Base-by-base conservation (phyloP, 257 asterid species). In the Ajuga chamaepitys region DNA sequence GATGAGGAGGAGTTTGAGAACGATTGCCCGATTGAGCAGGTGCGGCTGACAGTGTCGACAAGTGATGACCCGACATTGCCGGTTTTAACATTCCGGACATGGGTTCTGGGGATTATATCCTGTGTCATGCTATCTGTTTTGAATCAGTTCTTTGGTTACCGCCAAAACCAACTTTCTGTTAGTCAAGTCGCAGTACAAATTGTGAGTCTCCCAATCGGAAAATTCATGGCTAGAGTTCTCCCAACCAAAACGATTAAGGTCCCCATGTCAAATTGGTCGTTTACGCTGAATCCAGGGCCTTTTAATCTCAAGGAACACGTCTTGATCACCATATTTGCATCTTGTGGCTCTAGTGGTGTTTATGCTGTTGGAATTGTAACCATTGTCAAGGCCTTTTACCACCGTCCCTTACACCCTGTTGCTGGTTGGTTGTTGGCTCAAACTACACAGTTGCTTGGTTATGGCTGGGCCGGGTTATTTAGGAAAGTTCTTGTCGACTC, bases 391-490 rank as follows among this genome's bases (percentile, higher is more conserved):
- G 91, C 85, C 5, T 76, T 82, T 22, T 88, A 88, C 71, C 81
- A 75, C 30, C 76, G 91, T 14, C 34, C 50, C 13, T 30, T 88
- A 4, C 63, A 84, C 28, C 75, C 82, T 0, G 0, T 77, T 16
- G 86, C 94, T 0, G 91, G 77, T 3, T 82, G 70, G 74, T 38
- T 88, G 9, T 51, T 88, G 26, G 77, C 81, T 10, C 84, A 76
- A 18, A 80, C 96, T 1, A 85, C 94, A 3, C 89, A 87, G 96
- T 34, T 88, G 85, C 83, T 88, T 42, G 95, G 95, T 5, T 88
- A 85, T 58, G 89, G 96, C 0, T 88, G 96, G 96, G 96, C 96
- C 13, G 95, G 96, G 4, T 2, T 86, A 42, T 83, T 78, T 30
- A 66, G 96, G 70, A 68, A 63, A 37, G 51, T 75, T 7, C 70